Evolutionary conservation across 2,329 filamentous ascomycete species (phyloP), one percentile per base, ranked within the genome.

Genomic region (Ceratocystis lukuohia): DNA sequence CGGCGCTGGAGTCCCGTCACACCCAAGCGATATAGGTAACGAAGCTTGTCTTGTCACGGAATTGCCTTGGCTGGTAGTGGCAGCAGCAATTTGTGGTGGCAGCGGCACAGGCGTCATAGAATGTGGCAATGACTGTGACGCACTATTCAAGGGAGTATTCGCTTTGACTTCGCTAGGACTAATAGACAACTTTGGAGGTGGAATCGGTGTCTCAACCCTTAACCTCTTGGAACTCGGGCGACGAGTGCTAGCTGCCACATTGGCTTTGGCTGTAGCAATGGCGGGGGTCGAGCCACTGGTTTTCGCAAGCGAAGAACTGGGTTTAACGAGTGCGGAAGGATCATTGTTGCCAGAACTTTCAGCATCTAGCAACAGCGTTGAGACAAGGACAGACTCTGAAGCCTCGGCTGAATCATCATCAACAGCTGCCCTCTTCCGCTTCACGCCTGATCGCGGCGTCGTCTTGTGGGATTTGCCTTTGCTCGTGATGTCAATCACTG

Each of bases 131-230:
- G 50, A 30, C 44, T 62, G 66, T 28, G 33, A 10, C 22, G 46
- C 33, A 41, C 8, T 41, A 15, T n/a, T 41, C 7, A 25, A 45
- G 25, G 33, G 15, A 72, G 15, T 73, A 71, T 44, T 15, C 37
- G 12, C 72, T 72, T 68, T 76, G 6, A 65, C 61, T 37, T 71
- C 69, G 2, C 68, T 64, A 22, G 41, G 44, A 46, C 61, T 67
- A 22, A 62, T 44, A 33, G 71, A 73, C 44, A 77, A 76, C 30
- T 76, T 74, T 15, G 77, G 77, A 53, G 78, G 78, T 62, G 79
- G 81, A 37, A 84, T 77, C 10, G 82, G 82, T 15, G 82, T 84
- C 72, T 84, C 82, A 28, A 79, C 83, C 72, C 84, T 84, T 69
- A 75, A 79, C 44, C 81, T 78, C 71, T 84, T 84, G 20, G 59